Conservation (phyloP, 2,329 filamentous ascomycete genomes). For the Colletotrichum plurivorum region DNA sequence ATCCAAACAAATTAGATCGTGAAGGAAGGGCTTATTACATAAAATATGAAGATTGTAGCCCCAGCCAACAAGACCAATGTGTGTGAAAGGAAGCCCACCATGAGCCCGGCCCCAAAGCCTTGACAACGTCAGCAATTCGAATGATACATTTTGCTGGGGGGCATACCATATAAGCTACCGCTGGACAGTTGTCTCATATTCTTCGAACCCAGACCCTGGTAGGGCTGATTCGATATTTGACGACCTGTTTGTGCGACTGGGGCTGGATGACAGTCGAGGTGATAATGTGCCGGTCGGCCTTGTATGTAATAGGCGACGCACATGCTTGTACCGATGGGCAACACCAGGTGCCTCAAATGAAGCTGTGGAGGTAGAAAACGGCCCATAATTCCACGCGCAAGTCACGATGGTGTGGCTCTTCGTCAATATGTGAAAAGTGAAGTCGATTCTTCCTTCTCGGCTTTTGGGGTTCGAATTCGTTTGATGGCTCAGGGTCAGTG, state of each 20-base stretch:
- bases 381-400: constrained; percentile 9
- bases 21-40: constrained; percentile 62
- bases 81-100: constrained; percentile 79
- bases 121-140: constrained; percentile 3
- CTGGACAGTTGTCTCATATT: constrained; percentile 36
- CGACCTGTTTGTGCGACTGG: not conserved
- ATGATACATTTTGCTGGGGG: not conserved
- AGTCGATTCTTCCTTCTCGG: too few relatives aligned
- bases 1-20: not conserved
- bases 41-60: constrained; percentile 72
- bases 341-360: constrained; percentile 12
- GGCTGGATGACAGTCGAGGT: constrained; percentile 9
- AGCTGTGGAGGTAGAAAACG: constrained; percentile 10
- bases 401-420: not conserved
- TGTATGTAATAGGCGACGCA: constrained; percentile 23
- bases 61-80: constrained; percentile 78
- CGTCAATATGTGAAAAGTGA: too few relatives aligned
- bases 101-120: constrained; percentile 75
- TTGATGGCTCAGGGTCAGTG: too few relatives aligned
- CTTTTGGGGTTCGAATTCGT: too few relatives aligned
- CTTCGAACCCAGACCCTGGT: constrained; percentile 25
- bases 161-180: constrained; percentile 34
- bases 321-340: constrained; percentile 32
- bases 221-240: constrained; percentile 3
- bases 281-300: constrained; percentile 5